Evolutionary conservation across 805 yeast genomes (phyloP), one percentile per base, ranked within the genome.

Genomic region (Ogataea allantospora): DNA sequence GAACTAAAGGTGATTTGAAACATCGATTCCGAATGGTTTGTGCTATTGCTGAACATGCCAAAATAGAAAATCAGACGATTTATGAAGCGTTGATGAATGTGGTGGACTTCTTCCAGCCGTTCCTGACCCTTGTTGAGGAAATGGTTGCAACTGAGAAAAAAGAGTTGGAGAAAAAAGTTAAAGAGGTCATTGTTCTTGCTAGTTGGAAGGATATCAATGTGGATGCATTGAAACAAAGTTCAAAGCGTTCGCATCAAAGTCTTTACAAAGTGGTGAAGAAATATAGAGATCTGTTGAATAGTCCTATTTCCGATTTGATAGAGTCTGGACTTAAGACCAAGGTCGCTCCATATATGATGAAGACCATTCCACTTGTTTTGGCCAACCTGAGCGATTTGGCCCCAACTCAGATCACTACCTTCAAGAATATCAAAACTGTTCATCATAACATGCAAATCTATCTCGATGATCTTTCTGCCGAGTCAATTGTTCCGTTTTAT

Each of bases 141-240:
- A 58, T 64, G 8, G 54, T 88, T 7, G 51, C 49, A 0, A 54
- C 55, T 1, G 70, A 71, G 1, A 79, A 71, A 57, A 77, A 73
- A 51, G 59, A 63, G 3, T 64, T 91, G 23, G 87, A 81, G 42
- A 91, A 89, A 55, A 88, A 88, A 33, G 75, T 93, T 8, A 71
- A 78, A 23, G 99, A 93, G 41, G 81, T 88, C 3, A 88, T 93
- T 28, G 64, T 87, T 30, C 68, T 93, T 11, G 97, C 99, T 1
- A 86, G 96, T 53, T 95, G 98, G 98, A 88, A 89, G 51, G 99
- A 93, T 64, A 89, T 88, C 9, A 95, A 93, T 54, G 77, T 88
- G 29, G 95, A 85, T 55, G 96, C 99, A 0, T 70, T 93, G 53
- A 88, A 87, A 50, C 97, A 89, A 62, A 87, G 96, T 62, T 93